A percentile compares a stretch with the other conserved stretches of the same genome.
Evolutionary conservation across 208 protist genomes (phyloP).

Genomic region (Crithidia sp.): DNA sequence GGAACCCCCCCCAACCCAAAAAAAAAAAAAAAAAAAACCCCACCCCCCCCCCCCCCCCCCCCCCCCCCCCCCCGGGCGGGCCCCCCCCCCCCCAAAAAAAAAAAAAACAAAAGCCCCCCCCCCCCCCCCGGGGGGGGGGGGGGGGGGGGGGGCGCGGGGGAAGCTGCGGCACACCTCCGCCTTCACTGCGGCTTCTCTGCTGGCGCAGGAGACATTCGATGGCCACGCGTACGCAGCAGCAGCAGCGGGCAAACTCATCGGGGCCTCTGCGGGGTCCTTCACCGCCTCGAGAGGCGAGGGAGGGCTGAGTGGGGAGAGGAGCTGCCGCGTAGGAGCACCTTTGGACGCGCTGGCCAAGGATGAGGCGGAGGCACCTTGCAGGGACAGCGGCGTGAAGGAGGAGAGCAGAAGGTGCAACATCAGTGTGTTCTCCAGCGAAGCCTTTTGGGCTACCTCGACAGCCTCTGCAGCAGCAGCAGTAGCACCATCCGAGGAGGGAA

Average conservation of each 20-base stretch:
- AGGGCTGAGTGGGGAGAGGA: neutral
- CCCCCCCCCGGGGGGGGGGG: too few relatives aligned
- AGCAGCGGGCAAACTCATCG: neutral
- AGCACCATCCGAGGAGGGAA: too few relatives aligned
- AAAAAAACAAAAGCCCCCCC: too few relatives aligned
- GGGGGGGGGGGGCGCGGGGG: too few relatives aligned
- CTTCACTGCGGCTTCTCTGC: constrained; percentile 31
- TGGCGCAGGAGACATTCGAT: constrained; percentile 13
- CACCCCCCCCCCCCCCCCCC: too few relatives aligned
- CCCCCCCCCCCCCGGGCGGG: too few relatives aligned
- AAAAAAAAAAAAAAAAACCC: too few relatives aligned
- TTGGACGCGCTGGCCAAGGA: neutral
- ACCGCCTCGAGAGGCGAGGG: neutral
- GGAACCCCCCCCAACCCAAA: too few relatives aligned
- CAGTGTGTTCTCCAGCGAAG: constrained; percentile 1
- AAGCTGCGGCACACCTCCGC: constrained; percentile 39
- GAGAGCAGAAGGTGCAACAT: constrained; percentile 21
- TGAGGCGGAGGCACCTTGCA: neutral
- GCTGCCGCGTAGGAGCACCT: neutral
- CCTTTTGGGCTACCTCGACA: too few relatives aligned
- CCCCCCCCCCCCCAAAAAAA: too few relatives aligned
- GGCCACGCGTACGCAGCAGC: constrained; percentile 2
- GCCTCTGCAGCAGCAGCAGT: too few relatives aligned
- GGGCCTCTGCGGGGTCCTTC: neutral
- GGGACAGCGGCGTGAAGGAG: constrained; percentile 11